A percentile compares a stretch with the other conserved stretches of the same genome.
phyloP scores from a whole-genome alignment of 2,329 filamentous ascomycete species.

The Penicillium sp. region DNA sequence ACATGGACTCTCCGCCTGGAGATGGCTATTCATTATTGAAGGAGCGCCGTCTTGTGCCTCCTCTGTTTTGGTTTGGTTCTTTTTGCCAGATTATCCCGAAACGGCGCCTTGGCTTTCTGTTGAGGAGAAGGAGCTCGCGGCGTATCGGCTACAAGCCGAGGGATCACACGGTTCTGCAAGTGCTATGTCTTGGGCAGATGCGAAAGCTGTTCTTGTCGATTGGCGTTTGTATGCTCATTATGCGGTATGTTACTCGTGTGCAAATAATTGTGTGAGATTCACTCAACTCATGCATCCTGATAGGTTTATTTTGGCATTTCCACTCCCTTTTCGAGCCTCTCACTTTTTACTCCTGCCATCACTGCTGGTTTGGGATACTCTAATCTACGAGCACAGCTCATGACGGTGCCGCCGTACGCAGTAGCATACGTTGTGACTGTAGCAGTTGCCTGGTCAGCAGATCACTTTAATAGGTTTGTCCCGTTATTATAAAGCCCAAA shows the following conservation, averaged over 20 bases:
- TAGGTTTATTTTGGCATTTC: conserved; percentile 53
- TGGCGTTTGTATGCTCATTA: conserved; percentile 56
- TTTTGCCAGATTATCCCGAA: conserved; percentile 53
- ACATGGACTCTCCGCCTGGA: conserved; percentile 39
- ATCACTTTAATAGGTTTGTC: conserved; percentile 7
- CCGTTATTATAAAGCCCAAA: rapidly evolving
- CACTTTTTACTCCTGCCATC: conserved; percentile 64
- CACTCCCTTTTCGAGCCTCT: conserved; percentile 60
- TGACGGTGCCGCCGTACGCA: conserved; percentile 67
- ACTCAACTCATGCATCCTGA: neutral
- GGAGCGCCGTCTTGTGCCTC: conserved; percentile 41
- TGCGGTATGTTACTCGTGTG: conserved; percentile 36
- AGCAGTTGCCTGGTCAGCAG: conserved; percentile 55
- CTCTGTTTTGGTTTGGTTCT: conserved; percentile 45
- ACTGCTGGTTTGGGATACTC: conserved; percentile 58
- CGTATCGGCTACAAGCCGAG: conserved; percentile 43
- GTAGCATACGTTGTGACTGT: conserved; percentile 58
- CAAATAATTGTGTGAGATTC: neutral
- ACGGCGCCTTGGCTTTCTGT: conserved; percentile 47
- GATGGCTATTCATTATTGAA: conserved; percentile 52
- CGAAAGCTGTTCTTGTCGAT: conserved; percentile 50
- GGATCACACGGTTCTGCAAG: conserved; percentile 36
- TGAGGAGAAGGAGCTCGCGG: conserved; percentile 47
- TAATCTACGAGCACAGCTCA: conserved; percentile 62
- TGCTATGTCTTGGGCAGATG: conserved; percentile 51